A percentile compares a stretch with the other conserved stretches of the same genome.
Evolutionary conservation across 2,329 filamentous ascomycete genomes (phyloP).

Genomic region (Neofusicoccum laricinum): DNA sequence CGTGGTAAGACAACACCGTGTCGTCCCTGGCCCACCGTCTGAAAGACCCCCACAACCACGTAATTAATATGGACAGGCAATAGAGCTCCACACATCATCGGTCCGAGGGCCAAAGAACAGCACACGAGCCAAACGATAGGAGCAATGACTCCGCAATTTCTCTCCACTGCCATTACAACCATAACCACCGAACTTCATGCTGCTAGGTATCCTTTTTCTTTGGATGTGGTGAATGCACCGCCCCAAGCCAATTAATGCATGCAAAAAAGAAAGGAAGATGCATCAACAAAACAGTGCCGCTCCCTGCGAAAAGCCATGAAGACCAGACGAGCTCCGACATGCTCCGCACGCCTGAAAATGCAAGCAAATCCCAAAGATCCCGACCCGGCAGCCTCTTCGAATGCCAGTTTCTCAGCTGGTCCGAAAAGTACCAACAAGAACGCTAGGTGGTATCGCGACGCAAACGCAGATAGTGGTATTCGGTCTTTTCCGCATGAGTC

Average conservation of each 20-base stretch:
- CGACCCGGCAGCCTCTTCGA: not conserved
- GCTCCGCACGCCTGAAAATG: constrained; percentile 6
- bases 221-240: not conserved
- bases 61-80: no score
- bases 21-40: no score
- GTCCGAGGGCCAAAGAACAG: no score
- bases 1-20: no score
- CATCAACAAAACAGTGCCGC: not conserved
- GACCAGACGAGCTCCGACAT: not conserved
- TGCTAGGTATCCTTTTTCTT: not conserved
- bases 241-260: constrained; percentile 1
- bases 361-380: not conserved
- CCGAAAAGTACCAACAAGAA: constrained; percentile 10
- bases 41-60: no score
- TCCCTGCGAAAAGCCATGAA: not conserved
- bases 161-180: not conserved
- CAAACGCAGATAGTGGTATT: not conserved
- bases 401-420: not conserved
- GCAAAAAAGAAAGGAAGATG: not conserved
- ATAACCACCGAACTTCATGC: not conserved
- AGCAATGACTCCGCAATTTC: not conserved
- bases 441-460: not conserved
- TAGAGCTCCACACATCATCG: no score
- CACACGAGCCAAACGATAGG: not conserved
- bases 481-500: not conserved